Evolutionary conservation across 306 rosid species (phyloP).

Genomic region (Casuarina cunninghamiana): DNA sequence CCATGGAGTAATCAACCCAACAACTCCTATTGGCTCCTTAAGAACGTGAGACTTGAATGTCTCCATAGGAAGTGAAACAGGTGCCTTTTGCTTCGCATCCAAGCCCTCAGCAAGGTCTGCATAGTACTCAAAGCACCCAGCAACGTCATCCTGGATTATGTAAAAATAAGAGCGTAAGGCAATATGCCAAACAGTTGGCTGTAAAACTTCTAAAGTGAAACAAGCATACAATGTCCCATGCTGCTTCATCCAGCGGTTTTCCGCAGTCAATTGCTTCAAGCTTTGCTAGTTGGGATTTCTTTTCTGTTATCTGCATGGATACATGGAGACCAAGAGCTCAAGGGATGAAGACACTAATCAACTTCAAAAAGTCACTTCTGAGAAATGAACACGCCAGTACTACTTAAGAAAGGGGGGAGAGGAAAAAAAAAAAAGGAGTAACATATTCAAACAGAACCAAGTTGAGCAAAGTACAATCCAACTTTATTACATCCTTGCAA

Average conservation of each 20-base stretch:
- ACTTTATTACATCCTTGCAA: background rate
- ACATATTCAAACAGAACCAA: background rate
- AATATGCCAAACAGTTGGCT: slow-evolving; percentile 1
- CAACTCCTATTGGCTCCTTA: slow-evolving; percentile 89
- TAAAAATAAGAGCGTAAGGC: slow-evolving; percentile 1
- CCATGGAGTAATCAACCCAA: slow-evolving; percentile 94
- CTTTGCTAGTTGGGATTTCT: slow-evolving; percentile 58
- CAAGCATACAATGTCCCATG: slow-evolving; percentile 75
- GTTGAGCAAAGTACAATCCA: background rate
- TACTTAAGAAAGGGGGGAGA: background rate
- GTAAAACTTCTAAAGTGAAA: background rate
- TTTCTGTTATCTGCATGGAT: slow-evolving; percentile 59
- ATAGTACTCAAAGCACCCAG: slow-evolving; percentile 93
- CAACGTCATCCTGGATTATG: slow-evolving; percentile 84
- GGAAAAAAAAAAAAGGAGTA: background rate
- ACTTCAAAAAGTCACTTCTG: background rate
- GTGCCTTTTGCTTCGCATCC: slow-evolving; percentile 76
- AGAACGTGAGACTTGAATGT: slow-evolving; percentile 69
- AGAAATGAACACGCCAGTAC: background rate
- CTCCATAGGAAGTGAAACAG: slow-evolving; percentile 86
- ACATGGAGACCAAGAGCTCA: background rate
- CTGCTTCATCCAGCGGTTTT: slow-evolving; percentile 91
- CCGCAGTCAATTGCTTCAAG: slow-evolving; percentile 82
- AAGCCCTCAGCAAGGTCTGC: slow-evolving; percentile 96
- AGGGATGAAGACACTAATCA: slow-evolving; percentile 8